Base-by-base conservation (phyloP, 1,139 yeast species). In the Arxiozyma slooffiae region DNA sequence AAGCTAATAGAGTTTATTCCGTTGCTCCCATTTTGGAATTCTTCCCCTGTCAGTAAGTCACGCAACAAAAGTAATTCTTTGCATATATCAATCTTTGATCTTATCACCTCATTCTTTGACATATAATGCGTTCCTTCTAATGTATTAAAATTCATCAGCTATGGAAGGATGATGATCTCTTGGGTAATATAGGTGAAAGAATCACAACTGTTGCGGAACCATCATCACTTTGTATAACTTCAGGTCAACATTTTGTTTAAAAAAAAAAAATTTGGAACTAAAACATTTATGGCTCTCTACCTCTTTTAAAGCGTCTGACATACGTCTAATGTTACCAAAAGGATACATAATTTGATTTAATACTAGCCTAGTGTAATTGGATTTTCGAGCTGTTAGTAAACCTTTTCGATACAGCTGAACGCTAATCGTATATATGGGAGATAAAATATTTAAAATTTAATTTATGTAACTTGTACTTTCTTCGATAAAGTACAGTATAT, bases 391-490 rank as follows among this genome's bases (percentile, higher is more conserved):
- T 6, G 9, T 24, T 18, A 34, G 44, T 17, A 16, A 16, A 20
- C n/a, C 16, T 37, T 14, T 7, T 42, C 20, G 39, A 20, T 42
- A 38, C 20, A 21, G 18, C 14, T 42, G 45, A 30, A n/a, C n/a
- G 16, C 20, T 18, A 20, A 42, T 38, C 38, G 30, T 20, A 62
- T 90, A 90, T n/a, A 87, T 95, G 60, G 85, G 88, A 1, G 95
- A 82, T 62, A 85, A 85, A 7, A 95, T 95, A 1, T 96, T 95
- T 69, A 89, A 97, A 9, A 96, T 96, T 7, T 22, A 90, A 74
- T 54, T 79, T 77, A 48, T 80, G 69, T n/a, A 90, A 83, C 40
- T 50, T 48, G 46, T 57, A 62, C 11, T 50, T 52, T 44, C 58
- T 54, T 7, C 58, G 76, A 60, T 81, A 80, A 54, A 82, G 74